A percentile compares a stretch with the other conserved stretches of the same genome.
Evolutionary conservation across 345 rosid species (phyloP).

Genomic region (Salix koriyanagi): DNA sequence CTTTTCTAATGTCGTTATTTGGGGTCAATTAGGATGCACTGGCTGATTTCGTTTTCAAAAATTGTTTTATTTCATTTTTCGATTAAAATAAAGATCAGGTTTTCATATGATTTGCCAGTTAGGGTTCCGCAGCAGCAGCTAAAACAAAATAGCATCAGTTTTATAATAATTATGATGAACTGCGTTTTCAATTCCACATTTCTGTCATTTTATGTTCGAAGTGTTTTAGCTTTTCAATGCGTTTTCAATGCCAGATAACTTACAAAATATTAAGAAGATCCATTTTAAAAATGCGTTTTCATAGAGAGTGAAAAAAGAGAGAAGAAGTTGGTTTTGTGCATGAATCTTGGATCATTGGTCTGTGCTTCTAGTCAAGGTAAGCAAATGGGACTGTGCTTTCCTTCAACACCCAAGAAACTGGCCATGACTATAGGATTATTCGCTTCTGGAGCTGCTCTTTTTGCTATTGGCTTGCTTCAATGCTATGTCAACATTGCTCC

Average conservation of each 20-base stretch:
- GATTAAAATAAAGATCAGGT: not conserved
- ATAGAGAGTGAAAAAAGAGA: no score
- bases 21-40: not conserved
- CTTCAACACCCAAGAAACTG: constrained; percentile 56
- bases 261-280: no score
- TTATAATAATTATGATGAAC: not conserved
- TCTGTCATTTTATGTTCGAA: not conserved
- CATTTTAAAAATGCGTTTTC: no score
- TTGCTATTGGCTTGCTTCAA: constrained; percentile 42
- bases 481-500: constrained; percentile 56
- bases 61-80: no score
- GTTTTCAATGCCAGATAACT: not conserved
- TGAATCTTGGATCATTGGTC: no score
- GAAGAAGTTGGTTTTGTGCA: no score
- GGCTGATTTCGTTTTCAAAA: not conserved
- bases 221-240: not conserved
- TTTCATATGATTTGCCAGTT: not conserved
- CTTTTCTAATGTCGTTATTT: not conserved
- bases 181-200: not conserved
- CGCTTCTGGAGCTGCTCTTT: constrained; percentile 47
- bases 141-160: not conserved
- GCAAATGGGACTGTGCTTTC: constrained; percentile 54
- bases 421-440: constrained; percentile 58
- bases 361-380: not conserved
- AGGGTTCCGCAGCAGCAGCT: not conserved